Base-by-base conservation (phyloP, 768 basidiomycete genomes). In the Pleurotus djamor region DNA sequence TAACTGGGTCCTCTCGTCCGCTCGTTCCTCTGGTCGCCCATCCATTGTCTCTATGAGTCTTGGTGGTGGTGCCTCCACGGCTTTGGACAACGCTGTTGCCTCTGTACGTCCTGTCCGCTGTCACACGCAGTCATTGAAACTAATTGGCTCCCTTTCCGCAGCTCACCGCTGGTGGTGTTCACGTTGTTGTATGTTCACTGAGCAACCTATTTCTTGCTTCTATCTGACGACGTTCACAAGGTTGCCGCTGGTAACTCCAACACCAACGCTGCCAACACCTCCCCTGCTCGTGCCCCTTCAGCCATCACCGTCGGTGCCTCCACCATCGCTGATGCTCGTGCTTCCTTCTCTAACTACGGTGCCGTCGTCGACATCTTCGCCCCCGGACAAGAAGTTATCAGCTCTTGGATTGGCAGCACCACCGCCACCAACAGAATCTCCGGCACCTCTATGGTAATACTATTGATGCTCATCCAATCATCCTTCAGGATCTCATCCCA, bases 261-360 rank as follows among this genome's bases (percentile, higher is more conserved):
- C 55, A 43, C 51, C 8, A 67, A 77, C 56, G 77, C 77, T 5
- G 60, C 49, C 9, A 59, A 17, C 49, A 67, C 65, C 32, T 74
- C 71, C 47, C 79, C 78, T 10, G 76, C 77, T 36, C 69, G 74
- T 48, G 69, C 68, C 0, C 63, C 70, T 5, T 60, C 61, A 8
- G 77, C 71, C 17, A 74, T 71, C 60, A 78, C 77, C 32, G 74
- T 80, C 44, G 78, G 74, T 41, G 75, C 77, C 7, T 69, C 63
- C n/a, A 69, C 65, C 48, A 77, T 79, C 64, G 61, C 62, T 5
- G 77, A 76, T 50, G 63, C 63, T 4, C 66, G 72, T 6, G 69
- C 73, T 34, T 67, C 59, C 6, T 76, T 71, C 72, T 78, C 76
- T 50, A 78, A 79, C 67, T 77, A 66, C 52, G 79, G 79, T 21